Base-by-base conservation (phyloP, 352 stramenopile genomes). In the Pythium rhizo-oryzae region DNA sequence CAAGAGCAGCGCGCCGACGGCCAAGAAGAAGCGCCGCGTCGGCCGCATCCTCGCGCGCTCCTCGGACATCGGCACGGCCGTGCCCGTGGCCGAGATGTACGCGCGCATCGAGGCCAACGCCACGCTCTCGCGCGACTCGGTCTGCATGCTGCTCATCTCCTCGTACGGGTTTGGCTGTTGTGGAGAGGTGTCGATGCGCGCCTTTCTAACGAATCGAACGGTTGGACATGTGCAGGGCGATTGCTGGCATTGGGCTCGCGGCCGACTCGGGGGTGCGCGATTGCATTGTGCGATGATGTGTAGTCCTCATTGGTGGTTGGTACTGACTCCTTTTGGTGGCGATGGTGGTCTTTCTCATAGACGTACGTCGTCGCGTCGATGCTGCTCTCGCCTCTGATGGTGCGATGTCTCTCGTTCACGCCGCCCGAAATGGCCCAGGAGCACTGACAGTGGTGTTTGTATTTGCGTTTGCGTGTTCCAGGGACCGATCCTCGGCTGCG, bases 31-130 rank as follows among this genome's bases (percentile, higher is more conserved):
- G 65, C 80, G 81, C 37, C 78, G 78, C 47, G 80, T 90, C 24
- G 81, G 81, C 4, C 77, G 83, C 51, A 90, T 95, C 60, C 75
- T 93, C 37, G 81, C 90, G 64, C 81, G 86, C 59, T 93, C 84
- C 23, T 92, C 84, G 9, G 87, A 93, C 61, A 87, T 93, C 50
- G 85, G 87, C 62, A 93, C 87, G 30, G 87, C 87, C 13, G 81
- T 95, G 19, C 87, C 87, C 8, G 87, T 95, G n/a, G 87, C 85
- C 19, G 87, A 95, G 76, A 95, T 95, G 81, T 95, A 93, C 61
- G 85, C 85, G 59, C 83, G 86, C 69, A 95, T 95, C 44, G 87
- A 95, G 64, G 80, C 87, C 19, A 91, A 92, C 66, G 86, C 87
- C 21, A 93, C 85, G 52, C 72, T 95, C 1, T 95, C 87, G 43